A percentile compares a stretch with the other conserved stretches of the same genome.
phyloP scores from a whole-genome alignment of 2,329 filamentous ascomycete genomes.

The Exophiala sp. region DNA sequence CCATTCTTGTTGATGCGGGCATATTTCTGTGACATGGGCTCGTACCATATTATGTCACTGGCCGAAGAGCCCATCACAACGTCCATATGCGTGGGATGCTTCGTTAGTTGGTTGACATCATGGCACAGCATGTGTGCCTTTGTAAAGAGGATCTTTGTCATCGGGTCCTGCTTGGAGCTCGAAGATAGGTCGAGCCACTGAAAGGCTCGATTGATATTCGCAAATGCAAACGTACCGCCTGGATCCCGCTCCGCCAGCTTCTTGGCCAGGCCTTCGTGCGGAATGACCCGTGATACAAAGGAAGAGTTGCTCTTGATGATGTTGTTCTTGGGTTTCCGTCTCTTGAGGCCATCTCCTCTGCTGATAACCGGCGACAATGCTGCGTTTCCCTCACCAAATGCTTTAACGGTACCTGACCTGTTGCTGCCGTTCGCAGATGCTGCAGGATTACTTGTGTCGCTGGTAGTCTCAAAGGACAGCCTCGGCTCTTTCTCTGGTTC shows the following conservation, averaged over 20 bases:
- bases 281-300: constrained; percentile 93
- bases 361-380: constrained; percentile 57
- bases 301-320: constrained; percentile 98
- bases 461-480: constrained; percentile 55
- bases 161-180: constrained; percentile 64
- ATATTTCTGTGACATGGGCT: constrained; percentile 93
- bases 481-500: constrained; percentile 58
- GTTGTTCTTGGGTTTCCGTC: constrained; percentile 93
- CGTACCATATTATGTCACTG: constrained; percentile 97
- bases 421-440: constrained; percentile 39
- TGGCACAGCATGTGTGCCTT: constrained; percentile 94
- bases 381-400: constrained; percentile 82
- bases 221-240: constrained; percentile 83
- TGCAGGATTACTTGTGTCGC: constrained; percentile 47
- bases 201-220: constrained; percentile 90
- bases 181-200: constrained; percentile 92
- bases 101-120: constrained; percentile 80
- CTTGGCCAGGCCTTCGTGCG: constrained; percentile 74
- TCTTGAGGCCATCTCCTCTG: constrained; percentile 65
- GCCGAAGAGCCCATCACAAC: constrained; percentile 94
- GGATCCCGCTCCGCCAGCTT: constrained; percentile 69
- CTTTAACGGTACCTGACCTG: constrained; percentile 45
- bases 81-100: constrained; percentile 73
- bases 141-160: constrained; percentile 94
- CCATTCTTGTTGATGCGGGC: constrained; percentile 95